A percentile compares a stretch with the other conserved stretches of the same genome.
phyloP scores from a whole-genome alignment of 2,329 filamentous ascomycete genomes.

The Fusarium verrucosum region DNA sequence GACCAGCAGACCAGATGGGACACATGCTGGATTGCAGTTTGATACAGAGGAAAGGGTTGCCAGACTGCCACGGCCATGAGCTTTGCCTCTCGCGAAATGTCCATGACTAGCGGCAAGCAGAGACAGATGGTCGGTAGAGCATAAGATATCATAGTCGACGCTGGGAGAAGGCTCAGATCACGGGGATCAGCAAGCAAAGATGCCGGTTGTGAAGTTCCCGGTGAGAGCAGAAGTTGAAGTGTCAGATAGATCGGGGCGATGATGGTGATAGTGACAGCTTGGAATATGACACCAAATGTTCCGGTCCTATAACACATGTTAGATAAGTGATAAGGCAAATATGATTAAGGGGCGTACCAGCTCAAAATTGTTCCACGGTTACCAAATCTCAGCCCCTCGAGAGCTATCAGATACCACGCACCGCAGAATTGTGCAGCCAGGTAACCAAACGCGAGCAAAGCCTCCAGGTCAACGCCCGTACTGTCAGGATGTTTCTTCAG shows the following conservation, averaged over 20 bases:
- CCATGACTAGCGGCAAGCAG: constrained; percentile 18
- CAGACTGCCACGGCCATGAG: constrained; percentile 25
- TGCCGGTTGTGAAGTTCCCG: not conserved
- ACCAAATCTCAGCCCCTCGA: constrained; percentile 30
- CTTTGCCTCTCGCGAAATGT: constrained; percentile 6
- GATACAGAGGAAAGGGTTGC: constrained; percentile 36
- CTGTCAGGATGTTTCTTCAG: not conserved
- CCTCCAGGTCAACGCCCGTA: constrained; percentile 16
- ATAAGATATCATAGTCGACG: constrained; percentile 29
- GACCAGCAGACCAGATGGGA: not conserved
- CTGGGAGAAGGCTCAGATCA: constrained; percentile 24
- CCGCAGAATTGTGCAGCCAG: constrained; percentile 36
- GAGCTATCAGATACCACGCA: constrained; percentile 32
- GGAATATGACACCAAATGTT: constrained; percentile 33
- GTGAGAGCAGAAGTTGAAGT: constrained; percentile 28
- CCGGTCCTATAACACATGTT: constrained; percentile 16
- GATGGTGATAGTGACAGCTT: constrained; percentile 33
- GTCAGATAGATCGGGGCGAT: constrained; percentile 34
- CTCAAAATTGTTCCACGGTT: constrained; percentile 24
- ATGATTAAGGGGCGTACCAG: constrained; percentile 17
- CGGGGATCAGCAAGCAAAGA: constrained; percentile 17
- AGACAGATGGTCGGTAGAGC: constrained; percentile 24
- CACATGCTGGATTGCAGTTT: constrained; percentile 1
- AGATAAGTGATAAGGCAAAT: not conserved
- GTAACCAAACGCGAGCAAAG: constrained; percentile 30